Conservation (phyloP, 768 basidiomycete genomes). For the Polyporus arcularius region DNA sequence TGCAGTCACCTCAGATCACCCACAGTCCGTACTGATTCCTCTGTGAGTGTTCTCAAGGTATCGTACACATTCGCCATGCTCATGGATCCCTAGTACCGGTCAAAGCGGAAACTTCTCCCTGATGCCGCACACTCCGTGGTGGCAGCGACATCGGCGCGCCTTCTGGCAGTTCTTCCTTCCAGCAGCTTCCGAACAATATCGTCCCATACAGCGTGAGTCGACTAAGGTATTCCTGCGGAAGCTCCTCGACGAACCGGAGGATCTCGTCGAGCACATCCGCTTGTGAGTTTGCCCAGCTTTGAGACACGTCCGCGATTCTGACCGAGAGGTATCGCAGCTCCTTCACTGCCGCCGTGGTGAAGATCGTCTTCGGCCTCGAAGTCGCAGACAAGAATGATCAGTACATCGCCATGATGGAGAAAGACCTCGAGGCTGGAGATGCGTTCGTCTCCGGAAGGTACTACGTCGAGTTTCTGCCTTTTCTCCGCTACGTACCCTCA, state of each 20-base stretch:
- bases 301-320: too few relatives aligned
- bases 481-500: not conserved
- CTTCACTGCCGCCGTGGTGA: constrained; percentile 2
- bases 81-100: not conserved
- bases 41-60: constrained; percentile 2
- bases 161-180: constrained; percentile 16
- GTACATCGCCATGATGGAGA: constrained; percentile 14
- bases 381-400: constrained; percentile 6
- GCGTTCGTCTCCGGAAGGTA: not conserved
- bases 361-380: constrained; percentile 2
- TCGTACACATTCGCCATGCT: constrained; percentile 6
- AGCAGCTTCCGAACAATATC: not conserved
- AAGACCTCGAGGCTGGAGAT: not conserved
- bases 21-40: too few relatives aligned
- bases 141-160: constrained; percentile 13
- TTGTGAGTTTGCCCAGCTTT: not conserved
- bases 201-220: not conserved
- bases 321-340: not conserved
- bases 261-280: not conserved
- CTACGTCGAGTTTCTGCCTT: not conserved
- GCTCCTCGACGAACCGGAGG: constrained; percentile 4
- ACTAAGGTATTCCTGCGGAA: constrained; percentile 8
- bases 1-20: constrained; percentile 13
- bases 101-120: constrained; percentile 4
- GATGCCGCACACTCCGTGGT: constrained; percentile 7